Evolutionary conservation across 768 basidiomycete species (phyloP), one percentile per base, ranked within the genome.

Genomic region (Xerocomellus chrysenteron): DNA sequence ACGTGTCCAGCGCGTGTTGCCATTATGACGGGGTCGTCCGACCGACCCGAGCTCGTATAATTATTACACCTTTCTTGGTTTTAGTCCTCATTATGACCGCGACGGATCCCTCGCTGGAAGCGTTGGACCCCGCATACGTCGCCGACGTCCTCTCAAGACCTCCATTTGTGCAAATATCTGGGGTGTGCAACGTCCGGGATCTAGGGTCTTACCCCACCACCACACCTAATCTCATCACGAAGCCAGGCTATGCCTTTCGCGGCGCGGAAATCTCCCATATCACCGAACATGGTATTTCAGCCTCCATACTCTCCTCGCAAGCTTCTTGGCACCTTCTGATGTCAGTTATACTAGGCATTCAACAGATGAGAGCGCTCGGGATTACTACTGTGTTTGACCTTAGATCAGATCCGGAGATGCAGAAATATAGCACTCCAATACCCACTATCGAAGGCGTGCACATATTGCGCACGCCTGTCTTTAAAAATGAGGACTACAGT

Each of bases 371-470:
- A 56, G 74, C 79, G 12, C 78, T 92, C 16, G 87, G 87, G 5
- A 79, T 93, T 54, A 75, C 81, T 7, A 83, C 78, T 60, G 77
- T 90, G 54, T 92, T 86, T 67, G 91, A 92, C 74, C 76, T 92
- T 41, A 81, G 91, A 63, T 91, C 90, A 9, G 87, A 90, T 65
- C 85, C 82, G 5, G 91, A 93, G 74, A 88, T 90, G 61, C 74
- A 73, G 62, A 90, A 89, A 70, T 92, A 88, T 71, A 79, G 83
- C 50, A 69, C 82, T 5, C 87, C 87, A 12, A 73, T 81, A 50
- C 89, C 89, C 45, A 59, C 67, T 14, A 84, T 92, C 55, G 80
- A 84, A 28, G 87, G 84, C 7, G 78, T 91, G 24, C 77, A 82
- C 37, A 69, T 90, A 50, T 45, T 83, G 16, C 85, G 80, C 52